Conservation (phyloP, 257 asterid species). For the Gynochthodes officinalis region DNA sequence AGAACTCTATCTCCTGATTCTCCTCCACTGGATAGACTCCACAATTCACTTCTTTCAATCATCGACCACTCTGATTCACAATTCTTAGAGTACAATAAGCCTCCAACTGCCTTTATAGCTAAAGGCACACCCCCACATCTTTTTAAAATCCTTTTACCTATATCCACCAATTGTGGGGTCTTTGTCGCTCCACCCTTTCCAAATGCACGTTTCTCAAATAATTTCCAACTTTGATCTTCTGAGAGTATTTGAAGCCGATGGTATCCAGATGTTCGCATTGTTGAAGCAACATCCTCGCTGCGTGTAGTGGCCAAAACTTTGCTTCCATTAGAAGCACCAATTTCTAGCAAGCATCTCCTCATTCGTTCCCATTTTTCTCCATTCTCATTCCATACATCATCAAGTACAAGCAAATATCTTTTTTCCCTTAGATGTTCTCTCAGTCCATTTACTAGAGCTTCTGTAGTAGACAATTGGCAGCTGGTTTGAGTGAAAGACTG, state of each 20-base stretch:
- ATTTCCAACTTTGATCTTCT: conserved; percentile 19
- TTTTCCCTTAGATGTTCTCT: not conserved
- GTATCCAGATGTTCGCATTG: not conserved
- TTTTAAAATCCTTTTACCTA: conserved; percentile 18
- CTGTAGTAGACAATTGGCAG: conserved; percentile 6
- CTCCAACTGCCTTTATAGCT: conserved; percentile 30
- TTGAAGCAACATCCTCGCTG: not conserved
- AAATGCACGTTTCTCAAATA: conserved; percentile 26
- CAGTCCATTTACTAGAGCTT: conserved; percentile 19
- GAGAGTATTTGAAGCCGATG: conserved; percentile 18
- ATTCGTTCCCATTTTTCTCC: conserved; percentile 12
- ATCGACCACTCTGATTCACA: conserved; percentile 22
- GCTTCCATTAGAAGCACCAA: conserved; percentile 22
- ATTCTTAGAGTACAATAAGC: conserved; percentile 15
- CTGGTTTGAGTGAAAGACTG: conserved; percentile 2
- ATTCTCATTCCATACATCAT: conserved; percentile 25
- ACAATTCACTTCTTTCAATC: not conserved
- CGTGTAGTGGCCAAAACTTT: conserved; percentile 28
- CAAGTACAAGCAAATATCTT: conserved; percentile 20
- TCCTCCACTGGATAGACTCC: not conserved
- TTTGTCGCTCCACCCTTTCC: conserved; percentile 8
- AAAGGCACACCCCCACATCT: conserved; percentile 38
- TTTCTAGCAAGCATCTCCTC: conserved; percentile 9
- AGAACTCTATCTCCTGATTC: conserved; percentile 14
- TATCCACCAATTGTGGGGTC: conserved; percentile 5